Base-by-base conservation (phyloP, 1,284 basidiomycete species). In the Phenoliferia sp. region DNA sequence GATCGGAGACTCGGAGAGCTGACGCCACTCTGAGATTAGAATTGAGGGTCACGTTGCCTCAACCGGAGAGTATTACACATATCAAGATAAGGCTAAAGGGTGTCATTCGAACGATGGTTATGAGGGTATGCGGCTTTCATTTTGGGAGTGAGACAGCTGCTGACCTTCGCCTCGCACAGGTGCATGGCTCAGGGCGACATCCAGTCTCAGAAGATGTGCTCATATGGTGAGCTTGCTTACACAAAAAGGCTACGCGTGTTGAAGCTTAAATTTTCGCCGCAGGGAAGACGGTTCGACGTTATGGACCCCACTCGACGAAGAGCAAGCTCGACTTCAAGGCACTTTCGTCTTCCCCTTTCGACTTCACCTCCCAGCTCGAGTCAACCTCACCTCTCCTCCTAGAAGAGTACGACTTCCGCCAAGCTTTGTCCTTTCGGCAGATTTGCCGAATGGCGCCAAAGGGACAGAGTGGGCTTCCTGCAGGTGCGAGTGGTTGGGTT, bases 11-110 rank as follows among this genome's bases (percentile, higher is more conserved):
- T 22, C 5, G 28, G 54, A 26, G 22, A 35, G 31, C 56, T 7
- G 28, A 9, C 4, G 22, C 15, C 36, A 3, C 32, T 44, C 10
- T 17, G n/a, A 2, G 2, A 26, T 19, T 26, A 7, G 29, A 55
- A 6, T 52, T 72, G 19, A 19, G 19, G 0, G 31, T 73, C 2
- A 2, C 29, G 9, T 50, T 73, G 16, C 33, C 16, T 4, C 35
- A 62, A 5, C 68, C 70, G 0, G 72, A 73, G 52, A 10, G 63
- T 1, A 64, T 73, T 29, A 64, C 62, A 15, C 65, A 68, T 29
- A 31, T 73, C 59, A 61, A 61, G 57, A 59, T 72, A 12, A 34
- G 70, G 4, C 29, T 73, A 5, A 73, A 73, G 59, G 68, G 70
- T 5, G 50, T 73, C 22, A 64, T 73, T 1, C 36, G 68, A 17